Conservation (phyloP, 257 asterid species). For the Leonotis leonurus region DNA sequence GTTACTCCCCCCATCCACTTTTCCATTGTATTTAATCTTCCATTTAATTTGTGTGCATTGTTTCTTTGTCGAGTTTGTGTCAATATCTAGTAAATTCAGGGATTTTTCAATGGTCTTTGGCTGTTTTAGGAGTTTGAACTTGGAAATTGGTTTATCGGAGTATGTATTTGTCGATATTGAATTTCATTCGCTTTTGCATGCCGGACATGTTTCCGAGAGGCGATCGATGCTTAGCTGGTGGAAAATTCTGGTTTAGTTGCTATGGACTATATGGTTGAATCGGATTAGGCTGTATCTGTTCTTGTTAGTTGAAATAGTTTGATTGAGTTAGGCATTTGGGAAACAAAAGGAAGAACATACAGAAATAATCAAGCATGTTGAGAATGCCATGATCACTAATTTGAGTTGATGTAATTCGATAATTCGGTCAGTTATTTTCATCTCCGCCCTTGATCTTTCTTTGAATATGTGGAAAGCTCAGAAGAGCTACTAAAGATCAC, state of each 20-base stretch:
- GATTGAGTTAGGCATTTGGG: not conserved
- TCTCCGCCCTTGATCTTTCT: not conserved
- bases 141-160: no score
- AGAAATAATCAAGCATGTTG: not conserved
- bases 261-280: not conserved
- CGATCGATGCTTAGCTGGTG: no score
- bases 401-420: not conserved
- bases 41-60: not conserved
- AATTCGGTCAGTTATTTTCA: not conserved
- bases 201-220: no score
- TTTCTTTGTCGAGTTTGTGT: not conserved
- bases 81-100: not conserved
- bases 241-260: no score
- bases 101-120: not conserved
- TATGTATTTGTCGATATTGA: no score
- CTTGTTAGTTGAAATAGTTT: not conserved
- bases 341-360: not conserved
- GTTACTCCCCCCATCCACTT: conserved; percentile 23
- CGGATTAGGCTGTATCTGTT: no score
- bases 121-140: not conserved
- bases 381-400: conserved; percentile 3
- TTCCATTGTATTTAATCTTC: not conserved
- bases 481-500: no score
- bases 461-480: not conserved
- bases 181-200: no score